Base-by-base conservation (phyloP, 768 basidiomycete genomes). In the Ramaria sp. region DNA sequence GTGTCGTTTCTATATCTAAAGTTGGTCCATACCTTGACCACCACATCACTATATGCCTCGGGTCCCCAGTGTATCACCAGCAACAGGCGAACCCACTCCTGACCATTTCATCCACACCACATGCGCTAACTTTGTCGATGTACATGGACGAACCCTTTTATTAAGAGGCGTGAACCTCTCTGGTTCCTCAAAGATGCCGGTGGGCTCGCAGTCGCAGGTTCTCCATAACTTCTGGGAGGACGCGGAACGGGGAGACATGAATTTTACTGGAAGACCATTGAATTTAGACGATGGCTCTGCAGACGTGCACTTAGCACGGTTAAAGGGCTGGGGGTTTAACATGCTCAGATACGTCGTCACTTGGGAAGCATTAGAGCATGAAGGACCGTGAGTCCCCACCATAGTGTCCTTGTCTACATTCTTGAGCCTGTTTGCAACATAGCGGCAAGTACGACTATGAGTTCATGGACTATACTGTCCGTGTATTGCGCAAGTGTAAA, bases 141-240 rank as follows among this genome's bases (percentile, higher is more conserved):
- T 75, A 54, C 68, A 73, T 53, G 87, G 90, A 20, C 81, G 91
- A 47, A 85, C 86, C 0, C 69, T 95, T 19, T 73, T 97, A 15
- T 75, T 99, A 0, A 82, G 95, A 53, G 96, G 96, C n/a, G 88
- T 97, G 45, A 99, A 99, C 68, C 80, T 98, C 47, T 86, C 90
- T 12, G 91, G 91, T 7, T 83, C 91, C 1, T 81, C 86, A 48
- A 99, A 99, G 66, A 83, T 87, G 0, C 94, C 95, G 0, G 66
- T 82, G 0, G 80, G 76, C 48, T 77, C 81, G 56, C 88, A 83
- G 0, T 86, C 85, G 0, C 78, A 88, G 59, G 63, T 80, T 30
- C 74, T 83, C 1, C 80, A 88, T 1, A 82, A 76, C 17, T 91
- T 96, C 68, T 96, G 91, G 91, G 84, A 88, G 50, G 71, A 72